Evolutionary conservation across 1,284 basidiomycete species (phyloP), one percentile per base, ranked within the genome.

Genomic region (Marasmius oreades): DNA sequence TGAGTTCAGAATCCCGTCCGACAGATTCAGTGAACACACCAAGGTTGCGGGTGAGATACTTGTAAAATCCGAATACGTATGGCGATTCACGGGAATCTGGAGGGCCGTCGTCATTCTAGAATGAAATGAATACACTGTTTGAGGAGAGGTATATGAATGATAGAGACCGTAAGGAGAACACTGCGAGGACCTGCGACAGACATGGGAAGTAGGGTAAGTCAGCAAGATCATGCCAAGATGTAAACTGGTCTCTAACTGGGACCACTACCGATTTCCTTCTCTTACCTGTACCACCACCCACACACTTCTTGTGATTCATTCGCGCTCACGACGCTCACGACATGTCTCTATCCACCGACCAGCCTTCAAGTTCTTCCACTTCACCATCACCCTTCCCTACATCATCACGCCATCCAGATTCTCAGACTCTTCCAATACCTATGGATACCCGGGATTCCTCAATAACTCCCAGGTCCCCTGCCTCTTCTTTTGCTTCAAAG

Each of bases 31-130:
- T 42, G 7, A 39, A 53, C 43, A 59, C 64, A 88, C 89, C 88
- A 22, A 94, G 78, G 54, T 79, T 72, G 47, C 77, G 68, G 11
- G 80, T 83, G 23, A 97, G 76, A 58, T 85, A 77, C 37, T 78
- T 80, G 64, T 88, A 92, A 55, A 96, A 82, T 3, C 85, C 86
- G 62, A 86, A 89, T 59, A 95, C 82, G 70, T 92, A 94, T 0
- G 95, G 95, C 0, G 92, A 95, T 54, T 89, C 84, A 26, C 64
- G 61, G 8, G 76, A 65, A 45, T 82, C 76, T 3, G 92, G 90
- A 16, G 93, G 93, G 2, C 94, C 94, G 67, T 96, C 94, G 69
- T 97, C 94, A 68, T 93, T 93, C 84, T 88, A 42, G 18, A 20
- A 42, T 34, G 8, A 55, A 51, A 33, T 53, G 51, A 14, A 59